Conservation (phyloP, 306 rosid genomes). For the Acmispon strigosus region DNA sequence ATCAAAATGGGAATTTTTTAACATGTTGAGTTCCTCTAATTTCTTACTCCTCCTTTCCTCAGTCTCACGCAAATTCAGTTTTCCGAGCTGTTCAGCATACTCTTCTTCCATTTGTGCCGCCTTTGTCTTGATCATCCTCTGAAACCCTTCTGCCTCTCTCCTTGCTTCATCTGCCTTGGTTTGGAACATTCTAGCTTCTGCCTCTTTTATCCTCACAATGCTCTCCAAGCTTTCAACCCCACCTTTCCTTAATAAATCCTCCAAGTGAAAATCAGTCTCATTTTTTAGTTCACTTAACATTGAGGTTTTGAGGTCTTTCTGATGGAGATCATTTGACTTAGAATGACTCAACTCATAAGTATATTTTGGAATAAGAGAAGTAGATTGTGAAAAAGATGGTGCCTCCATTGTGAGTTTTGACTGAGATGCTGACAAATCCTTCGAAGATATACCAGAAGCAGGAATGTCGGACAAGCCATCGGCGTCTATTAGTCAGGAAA, state of each 20-base stretch:
- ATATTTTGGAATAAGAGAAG: constrained; percentile 37
- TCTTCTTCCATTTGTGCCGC: constrained; percentile 54
- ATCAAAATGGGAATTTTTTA: constrained; percentile 57
- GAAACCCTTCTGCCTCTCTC: constrained; percentile 64
- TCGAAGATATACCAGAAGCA: constrained; percentile 31
- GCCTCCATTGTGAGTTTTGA: constrained; percentile 14
- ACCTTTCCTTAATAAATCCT: constrained; percentile 36
- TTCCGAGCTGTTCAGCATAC: constrained; percentile 43
- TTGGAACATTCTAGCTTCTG: constrained; percentile 77
- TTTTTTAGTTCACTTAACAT: constrained; percentile 30
- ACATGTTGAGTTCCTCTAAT: constrained; percentile 53
- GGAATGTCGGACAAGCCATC: constrained; percentile 45
- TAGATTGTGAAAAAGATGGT: constrained; percentile 19
- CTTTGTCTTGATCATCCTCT: constrained; percentile 43
- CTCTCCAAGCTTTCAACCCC: constrained; percentile 66
- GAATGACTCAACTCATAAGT: constrained; percentile 40
- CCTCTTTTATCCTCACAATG: constrained; percentile 67
- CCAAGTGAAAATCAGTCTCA: constrained; percentile 42
- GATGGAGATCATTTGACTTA: constrained; percentile 36
- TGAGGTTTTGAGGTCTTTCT: constrained; percentile 43
- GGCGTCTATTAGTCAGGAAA: constrained; percentile 27
- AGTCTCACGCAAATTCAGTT: constrained; percentile 47
- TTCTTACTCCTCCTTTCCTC: constrained; percentile 60
- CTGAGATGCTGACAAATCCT: constrained; percentile 37
- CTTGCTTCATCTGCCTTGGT: constrained; percentile 74